Evolutionary conservation across 192 early-diverging fungal genomes (phyloP).

Genomic region (Coemansia pectinata): DNA sequence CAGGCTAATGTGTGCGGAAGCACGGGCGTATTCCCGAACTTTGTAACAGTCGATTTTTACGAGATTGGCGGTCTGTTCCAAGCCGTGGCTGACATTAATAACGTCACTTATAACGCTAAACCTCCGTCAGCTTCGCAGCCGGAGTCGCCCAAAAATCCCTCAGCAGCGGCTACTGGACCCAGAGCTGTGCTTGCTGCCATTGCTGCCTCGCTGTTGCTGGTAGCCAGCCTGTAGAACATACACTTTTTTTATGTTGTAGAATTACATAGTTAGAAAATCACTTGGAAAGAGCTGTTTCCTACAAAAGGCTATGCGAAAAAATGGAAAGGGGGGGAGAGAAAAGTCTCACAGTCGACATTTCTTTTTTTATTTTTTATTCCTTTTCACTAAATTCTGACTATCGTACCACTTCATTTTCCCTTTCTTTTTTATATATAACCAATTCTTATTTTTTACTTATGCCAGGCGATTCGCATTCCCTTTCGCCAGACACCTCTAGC

Average conservation of each 20-base stretch:
- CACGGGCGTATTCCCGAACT: conserved; percentile 60
- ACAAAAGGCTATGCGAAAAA: not conserved
- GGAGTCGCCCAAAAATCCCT: not conserved
- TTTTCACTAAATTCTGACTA: not conserved
- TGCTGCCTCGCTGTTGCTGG: conserved; percentile 7
- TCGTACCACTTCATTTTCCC: not conserved
- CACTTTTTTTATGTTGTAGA: too few species aligned
- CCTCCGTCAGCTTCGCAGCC: not conserved
- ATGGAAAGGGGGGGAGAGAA: not conserved
- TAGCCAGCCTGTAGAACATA: not conserved
- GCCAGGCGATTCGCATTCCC: not conserved
- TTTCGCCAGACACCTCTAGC: not conserved
- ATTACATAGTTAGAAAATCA: not conserved
- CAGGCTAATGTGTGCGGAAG: conserved; percentile 60
- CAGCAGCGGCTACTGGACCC: not conserved
- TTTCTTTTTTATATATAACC: not conserved
- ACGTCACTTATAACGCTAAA: conserved; percentile 18
- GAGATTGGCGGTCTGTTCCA: conserved; percentile 59
- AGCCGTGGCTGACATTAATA: conserved; percentile 59
- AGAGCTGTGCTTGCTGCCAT: not conserved
- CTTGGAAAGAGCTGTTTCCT: not conserved
- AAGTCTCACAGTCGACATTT: not conserved
- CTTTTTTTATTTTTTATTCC: not conserved
- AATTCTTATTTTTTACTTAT: not conserved
- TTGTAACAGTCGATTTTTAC: conserved; percentile 75